Conservation (phyloP, 1,284 basidiomycete genomes). For the Cutaneotrichosporon daszewskae region DNA sequence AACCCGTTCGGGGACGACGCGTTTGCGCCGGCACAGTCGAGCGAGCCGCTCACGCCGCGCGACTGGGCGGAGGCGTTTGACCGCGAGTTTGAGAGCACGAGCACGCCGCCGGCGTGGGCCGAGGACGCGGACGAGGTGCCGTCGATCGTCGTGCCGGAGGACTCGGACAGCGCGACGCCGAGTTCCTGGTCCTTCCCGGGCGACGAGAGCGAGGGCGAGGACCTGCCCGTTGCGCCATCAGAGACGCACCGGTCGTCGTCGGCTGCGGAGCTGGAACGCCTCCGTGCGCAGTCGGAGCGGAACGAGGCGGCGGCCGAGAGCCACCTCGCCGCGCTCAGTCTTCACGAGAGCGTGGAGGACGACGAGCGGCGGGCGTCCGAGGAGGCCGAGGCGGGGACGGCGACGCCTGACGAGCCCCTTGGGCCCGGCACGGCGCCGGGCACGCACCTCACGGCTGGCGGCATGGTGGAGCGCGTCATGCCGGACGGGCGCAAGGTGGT, state of each 20-base stretch:
- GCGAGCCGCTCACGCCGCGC: conserved; percentile 32
- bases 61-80: conserved; percentile 45
- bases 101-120: conserved; percentile 3
- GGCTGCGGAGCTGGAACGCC: too few species aligned
- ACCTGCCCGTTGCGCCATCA: conserved; percentile 27
- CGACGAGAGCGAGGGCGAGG: conserved; percentile 33
- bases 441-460: conserved; percentile 29
- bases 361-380: background rate
- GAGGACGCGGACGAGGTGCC: conserved; percentile 5
- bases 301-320: too few species aligned
- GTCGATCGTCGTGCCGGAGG: conserved; percentile 10
- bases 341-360: conserved; percentile 1
- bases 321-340: background rate
- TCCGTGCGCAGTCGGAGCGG: too few species aligned
- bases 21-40: conserved; percentile 18
- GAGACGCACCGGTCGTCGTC: too few species aligned
- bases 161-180: conserved; percentile 12
- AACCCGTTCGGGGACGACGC: conserved; percentile 45
- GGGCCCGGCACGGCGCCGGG: conserved; percentile 44
- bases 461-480: conserved; percentile 38
- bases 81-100: conserved; percentile 25
- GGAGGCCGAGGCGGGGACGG: background rate
- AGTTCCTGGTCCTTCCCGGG: conserved; percentile 36
- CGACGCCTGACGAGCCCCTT: conserved; percentile 22
- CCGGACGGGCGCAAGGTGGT: conserved; percentile 29